A percentile compares a stretch with the other conserved stretches of the same genome.
Conservation (phyloP, 2,329 filamentous ascomycete genomes). For the Aspergillus ibericus region DNA sequence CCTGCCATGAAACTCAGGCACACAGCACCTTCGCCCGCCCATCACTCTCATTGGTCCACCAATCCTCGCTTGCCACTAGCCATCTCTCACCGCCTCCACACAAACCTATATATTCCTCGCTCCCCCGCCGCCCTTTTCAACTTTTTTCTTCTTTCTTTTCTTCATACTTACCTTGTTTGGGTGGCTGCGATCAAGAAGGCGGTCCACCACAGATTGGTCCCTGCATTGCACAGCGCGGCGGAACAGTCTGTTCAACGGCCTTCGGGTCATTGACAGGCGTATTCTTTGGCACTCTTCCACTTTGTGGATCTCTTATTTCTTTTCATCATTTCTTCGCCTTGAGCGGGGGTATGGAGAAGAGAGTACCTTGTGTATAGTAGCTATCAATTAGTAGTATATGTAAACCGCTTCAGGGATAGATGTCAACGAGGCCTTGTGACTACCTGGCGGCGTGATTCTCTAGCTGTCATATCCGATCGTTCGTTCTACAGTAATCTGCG, state of each 20-base stretch:
- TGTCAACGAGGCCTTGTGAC: too few relatives aligned
- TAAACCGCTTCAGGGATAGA: too few relatives aligned
- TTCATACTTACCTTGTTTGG: constrained; percentile 56
- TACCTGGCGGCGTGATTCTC: too few relatives aligned
- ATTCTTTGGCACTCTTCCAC: constrained; percentile 51
- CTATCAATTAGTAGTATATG: too few relatives aligned
- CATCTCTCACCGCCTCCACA: constrained; percentile 2
- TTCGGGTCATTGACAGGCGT: constrained; percentile 51
- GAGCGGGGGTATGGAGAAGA: constrained; percentile 40
- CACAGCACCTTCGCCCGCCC: neutral
- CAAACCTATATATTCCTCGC: constrained; percentile 32
- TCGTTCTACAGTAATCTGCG: too few relatives aligned
- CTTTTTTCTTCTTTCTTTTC: constrained; percentile 43
- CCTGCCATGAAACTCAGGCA: constrained; percentile 19
- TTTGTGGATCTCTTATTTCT: constrained; percentile 26
- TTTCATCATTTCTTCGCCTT: constrained; percentile 45
- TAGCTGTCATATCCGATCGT: too few relatives aligned
- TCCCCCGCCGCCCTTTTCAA: constrained; percentile 19
- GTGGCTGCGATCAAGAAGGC: constrained; percentile 49
- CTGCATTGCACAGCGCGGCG: constrained; percentile 61
- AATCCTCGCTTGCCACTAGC: constrained; percentile 35
- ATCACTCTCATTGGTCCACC: constrained; percentile 14
- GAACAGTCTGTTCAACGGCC: constrained; percentile 50
- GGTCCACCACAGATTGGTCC: constrained; percentile 49
- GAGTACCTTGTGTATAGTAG: neutral